Percentiles rank a stretch among this genome's conserved stretches.
Evolutionary conservation across 2,329 filamentous ascomycete species (phyloP).

Genomic region (Diaporthe velutina): DNA sequence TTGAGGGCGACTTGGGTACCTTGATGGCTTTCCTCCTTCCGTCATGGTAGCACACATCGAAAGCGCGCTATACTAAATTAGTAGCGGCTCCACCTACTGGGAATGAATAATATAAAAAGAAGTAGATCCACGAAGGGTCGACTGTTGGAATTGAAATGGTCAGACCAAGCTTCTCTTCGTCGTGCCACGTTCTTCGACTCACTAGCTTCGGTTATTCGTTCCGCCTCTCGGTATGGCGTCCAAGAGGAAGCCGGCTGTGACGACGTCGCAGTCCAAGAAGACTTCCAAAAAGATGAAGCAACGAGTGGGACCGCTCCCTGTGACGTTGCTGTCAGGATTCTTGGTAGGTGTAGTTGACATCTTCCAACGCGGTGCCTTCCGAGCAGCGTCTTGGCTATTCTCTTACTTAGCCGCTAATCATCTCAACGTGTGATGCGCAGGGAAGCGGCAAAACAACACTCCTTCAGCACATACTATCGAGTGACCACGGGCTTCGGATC

Average conservation of each 20-base stretch:
- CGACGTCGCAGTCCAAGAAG: background rate
- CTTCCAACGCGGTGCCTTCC: background rate
- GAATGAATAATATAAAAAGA: background rate
- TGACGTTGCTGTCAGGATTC: slow-evolving; percentile 73
- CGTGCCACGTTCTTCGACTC: background rate
- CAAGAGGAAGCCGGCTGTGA: background rate
- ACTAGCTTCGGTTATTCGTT: background rate
- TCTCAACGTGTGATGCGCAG: slow-evolving; percentile 50
- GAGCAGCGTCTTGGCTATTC: no score
- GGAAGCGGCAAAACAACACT: slow-evolving; percentile 80
- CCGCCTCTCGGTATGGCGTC: background rate
- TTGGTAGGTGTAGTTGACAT: slow-evolving; percentile 58
- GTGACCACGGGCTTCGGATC: slow-evolving; percentile 76
- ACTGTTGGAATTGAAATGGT: background rate
- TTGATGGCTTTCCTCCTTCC: background rate
- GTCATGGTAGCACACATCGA: no score
- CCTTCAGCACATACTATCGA: slow-evolving; percentile 75
- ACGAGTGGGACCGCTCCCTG: slow-evolving; percentile 58
- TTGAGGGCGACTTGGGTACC: slow-evolving; percentile 2
- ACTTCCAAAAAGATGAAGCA: background rate
- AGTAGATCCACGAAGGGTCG: background rate
- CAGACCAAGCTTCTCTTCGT: background rate
- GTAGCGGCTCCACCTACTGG: no score
- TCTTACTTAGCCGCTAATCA: background rate
- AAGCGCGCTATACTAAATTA: no score